Evolutionary conservation across 495 filamentous ascomycete genomes (phyloP).

Genomic region (Talaromyces trachyspermus): DNA sequence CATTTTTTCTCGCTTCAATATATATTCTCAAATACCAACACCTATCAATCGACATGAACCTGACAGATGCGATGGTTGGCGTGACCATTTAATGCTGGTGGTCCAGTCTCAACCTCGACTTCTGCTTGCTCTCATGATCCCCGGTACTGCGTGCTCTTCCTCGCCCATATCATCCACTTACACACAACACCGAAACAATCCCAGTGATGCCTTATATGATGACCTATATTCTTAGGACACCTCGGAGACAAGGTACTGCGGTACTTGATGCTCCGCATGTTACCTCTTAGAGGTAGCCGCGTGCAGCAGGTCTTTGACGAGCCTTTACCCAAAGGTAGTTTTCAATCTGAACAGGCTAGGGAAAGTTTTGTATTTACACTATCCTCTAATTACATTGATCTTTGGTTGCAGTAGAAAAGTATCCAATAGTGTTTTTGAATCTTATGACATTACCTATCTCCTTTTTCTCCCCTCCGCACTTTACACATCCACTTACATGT

Average conservation of each 20-base stretch:
- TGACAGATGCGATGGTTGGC: not conserved
- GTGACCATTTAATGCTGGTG: constrained; percentile 1
- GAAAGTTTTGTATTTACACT: constrained; percentile 5
- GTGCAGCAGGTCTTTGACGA: constrained; percentile 31
- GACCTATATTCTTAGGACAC: constrained; percentile 20
- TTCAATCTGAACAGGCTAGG: constrained; percentile 26
- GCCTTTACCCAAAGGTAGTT: constrained; percentile 31
- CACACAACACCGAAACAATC: not conserved
- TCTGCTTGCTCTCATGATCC: not conserved
- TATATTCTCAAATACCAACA: no score
- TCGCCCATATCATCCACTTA: not conserved
- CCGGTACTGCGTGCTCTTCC: not conserved
- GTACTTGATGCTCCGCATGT: constrained; percentile 25
- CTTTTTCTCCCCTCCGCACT: not conserved
- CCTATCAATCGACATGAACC: not conserved
- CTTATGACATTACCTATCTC: not conserved
- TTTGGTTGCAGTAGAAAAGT: not conserved
- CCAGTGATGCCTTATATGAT: constrained; percentile 23
- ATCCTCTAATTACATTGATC: not conserved
- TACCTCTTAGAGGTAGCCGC: constrained; percentile 20
- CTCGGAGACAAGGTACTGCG: constrained; percentile 20
- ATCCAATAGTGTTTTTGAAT: not conserved
- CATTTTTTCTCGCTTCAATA: not conserved
- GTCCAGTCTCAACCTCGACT: not conserved
- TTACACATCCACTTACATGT: not conserved